Percentiles rank a stretch among this genome's conserved stretches.
These are phyloP conservation scores for Platanthera zijinensis DNA, from an alignment of 106 monocot genomes.

Conservation along the genomic window DNA sequence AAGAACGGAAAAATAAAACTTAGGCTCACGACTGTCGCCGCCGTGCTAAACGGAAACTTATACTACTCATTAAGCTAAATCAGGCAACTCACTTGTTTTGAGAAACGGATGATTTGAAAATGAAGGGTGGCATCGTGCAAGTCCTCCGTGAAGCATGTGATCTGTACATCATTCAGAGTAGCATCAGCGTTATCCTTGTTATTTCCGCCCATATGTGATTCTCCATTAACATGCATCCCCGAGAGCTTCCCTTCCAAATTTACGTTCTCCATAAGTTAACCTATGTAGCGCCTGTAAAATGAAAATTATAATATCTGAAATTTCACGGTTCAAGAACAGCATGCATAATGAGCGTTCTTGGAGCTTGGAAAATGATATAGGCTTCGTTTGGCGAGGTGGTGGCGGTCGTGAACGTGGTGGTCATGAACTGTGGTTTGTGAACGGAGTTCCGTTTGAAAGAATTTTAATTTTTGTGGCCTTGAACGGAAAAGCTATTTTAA, in stretches of 20 bases:
- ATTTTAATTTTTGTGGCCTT: no score
- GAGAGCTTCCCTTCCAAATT: conserved; percentile 13
- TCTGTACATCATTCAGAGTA: conserved; percentile 20
- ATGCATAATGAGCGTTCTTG: not conserved
- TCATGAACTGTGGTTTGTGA: no score
- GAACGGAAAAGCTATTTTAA: no score
- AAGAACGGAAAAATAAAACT: no score
- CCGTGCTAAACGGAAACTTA: no score
- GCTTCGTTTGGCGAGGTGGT: no score
- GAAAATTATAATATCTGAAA: not conserved
- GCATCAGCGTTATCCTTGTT: conserved; percentile 6
- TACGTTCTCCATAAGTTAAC: not conserved
- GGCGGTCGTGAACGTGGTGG: no score
- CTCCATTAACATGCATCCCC: conserved; percentile 12
- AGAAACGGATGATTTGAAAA: conserved; percentile 65
- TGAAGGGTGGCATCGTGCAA: conserved; percentile 43
- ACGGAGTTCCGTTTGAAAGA: no score
- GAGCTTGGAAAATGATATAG: no score
- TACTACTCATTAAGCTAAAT: not conserved
- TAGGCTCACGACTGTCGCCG: no score
- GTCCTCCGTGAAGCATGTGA: conserved; percentile 61
- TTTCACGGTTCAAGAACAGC: not conserved
- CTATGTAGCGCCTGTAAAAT: not conserved
- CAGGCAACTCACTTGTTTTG: conserved; percentile 40
- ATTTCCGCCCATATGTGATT: conserved; percentile 11